Percentiles rank a stretch among this genome's conserved stretches.
phyloP scores from a whole-genome alignment of 192 early-diverging fungal species.

The Umbelopsis sp. region DNA sequence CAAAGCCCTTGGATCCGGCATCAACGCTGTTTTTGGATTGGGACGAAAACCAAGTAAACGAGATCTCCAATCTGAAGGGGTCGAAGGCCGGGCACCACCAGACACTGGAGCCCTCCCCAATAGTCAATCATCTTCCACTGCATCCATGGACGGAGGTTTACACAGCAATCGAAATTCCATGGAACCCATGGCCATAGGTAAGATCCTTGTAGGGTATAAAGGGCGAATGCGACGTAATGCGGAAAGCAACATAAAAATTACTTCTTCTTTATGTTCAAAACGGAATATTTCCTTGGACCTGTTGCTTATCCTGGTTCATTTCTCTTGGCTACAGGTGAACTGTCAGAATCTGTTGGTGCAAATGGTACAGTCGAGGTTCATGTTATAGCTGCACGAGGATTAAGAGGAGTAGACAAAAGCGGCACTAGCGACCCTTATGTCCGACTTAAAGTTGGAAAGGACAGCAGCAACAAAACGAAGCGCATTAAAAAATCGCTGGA shows the following conservation, averaged over 20 bases:
- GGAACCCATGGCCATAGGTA: not conserved
- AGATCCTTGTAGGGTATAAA: not conserved
- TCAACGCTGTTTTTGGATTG: not conserved
- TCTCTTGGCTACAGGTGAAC: not conserved
- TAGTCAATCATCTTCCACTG: not conserved
- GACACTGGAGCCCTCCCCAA: not conserved
- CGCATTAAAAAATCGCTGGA: conserved; percentile 26
- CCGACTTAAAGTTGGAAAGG: conserved; percentile 19
- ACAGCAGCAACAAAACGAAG: conserved; percentile 26
- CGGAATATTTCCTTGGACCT: no score
- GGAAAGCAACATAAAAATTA: no score
- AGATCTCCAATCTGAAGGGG: not conserved
- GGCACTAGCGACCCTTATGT: conserved; percentile 30
- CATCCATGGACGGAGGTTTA: not conserved
- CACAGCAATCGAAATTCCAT: conserved; percentile 9
- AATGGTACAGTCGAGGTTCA: conserved; percentile 34
- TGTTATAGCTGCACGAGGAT: conserved; percentile 48
- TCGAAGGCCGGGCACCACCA: not conserved
- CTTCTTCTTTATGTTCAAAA: no score
- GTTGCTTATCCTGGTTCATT: not conserved
- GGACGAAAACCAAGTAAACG: not conserved
- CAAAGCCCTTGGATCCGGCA: not conserved
- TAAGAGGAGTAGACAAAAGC: conserved; percentile 57
- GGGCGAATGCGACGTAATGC: no score
- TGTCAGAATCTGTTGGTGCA: conserved; percentile 7